Evolutionary conservation across 2,329 filamentous ascomycete species (phyloP).

Genomic region (Colletotrichum camelliae): DNA sequence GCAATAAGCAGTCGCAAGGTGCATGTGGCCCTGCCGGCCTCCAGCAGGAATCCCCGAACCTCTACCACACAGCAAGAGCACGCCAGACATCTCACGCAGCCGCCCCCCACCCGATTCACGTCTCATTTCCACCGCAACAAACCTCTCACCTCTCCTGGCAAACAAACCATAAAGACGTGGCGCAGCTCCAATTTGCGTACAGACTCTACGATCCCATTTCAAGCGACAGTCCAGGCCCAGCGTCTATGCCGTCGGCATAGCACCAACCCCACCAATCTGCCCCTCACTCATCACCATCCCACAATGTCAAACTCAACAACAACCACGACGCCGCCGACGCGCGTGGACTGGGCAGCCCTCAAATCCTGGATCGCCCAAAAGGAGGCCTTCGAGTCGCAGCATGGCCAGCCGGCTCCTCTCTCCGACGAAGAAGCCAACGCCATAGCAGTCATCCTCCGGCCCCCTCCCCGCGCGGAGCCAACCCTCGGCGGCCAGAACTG

Average conservation of each 20-base stretch:
- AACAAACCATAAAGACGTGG: neutral
- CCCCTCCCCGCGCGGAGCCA: conserved; percentile 24
- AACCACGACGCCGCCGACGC: neutral
- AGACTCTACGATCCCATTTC: neutral
- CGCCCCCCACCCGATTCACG: neutral
- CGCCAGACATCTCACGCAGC: neutral
- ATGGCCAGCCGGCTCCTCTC: conserved; percentile 39
- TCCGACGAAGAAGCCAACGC: conserved; percentile 42
- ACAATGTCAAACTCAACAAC: neutral
- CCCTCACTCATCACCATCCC: neutral
- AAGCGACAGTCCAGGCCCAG: neutral
- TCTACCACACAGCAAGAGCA: neutral
- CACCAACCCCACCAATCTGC: neutral
- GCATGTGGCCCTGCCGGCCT: neutral
- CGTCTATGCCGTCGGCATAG: neutral
- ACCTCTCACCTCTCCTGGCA: neutral
- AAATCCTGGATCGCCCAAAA: conserved; percentile 46
- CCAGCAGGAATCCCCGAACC: neutral
- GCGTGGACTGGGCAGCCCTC: conserved; percentile 38
- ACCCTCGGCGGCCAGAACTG: conserved; percentile 38
- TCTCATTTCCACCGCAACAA: neutral
- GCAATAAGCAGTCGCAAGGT: neutral
- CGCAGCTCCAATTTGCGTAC: neutral
- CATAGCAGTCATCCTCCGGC: conserved; percentile 43
- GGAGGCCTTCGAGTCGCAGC: conserved; percentile 36